phyloP scores from a whole-genome alignment of 768 basidiomycete species.

The Trametes sanguinea region DNA sequence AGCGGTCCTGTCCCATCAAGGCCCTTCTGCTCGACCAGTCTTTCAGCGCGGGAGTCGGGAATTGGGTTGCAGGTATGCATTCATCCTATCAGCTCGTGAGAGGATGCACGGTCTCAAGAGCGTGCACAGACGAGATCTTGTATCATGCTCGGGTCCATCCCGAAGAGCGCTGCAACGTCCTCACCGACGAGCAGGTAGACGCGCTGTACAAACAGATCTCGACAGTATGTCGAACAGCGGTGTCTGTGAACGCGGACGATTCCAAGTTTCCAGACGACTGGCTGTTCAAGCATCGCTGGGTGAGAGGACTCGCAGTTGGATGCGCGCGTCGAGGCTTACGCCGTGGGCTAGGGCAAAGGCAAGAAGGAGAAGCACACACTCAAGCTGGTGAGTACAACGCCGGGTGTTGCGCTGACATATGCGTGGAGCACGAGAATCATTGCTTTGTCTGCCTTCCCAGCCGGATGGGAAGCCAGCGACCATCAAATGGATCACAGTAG shows the following conservation, averaged over 20 bases:
- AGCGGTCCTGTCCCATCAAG: constrained; percentile 67
- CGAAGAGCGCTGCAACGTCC: constrained; percentile 59
- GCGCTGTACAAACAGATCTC: constrained; percentile 53
- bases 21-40: constrained; percentile 77
- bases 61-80: constrained; percentile 73
- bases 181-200: constrained; percentile 50
- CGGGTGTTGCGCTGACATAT: neutral
- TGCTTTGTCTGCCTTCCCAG: constrained; percentile 36
- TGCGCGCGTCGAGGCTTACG: neutral
- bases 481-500: constrained; percentile 73
- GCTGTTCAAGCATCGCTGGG: constrained; percentile 74
- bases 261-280: constrained; percentile 65
- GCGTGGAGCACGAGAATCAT: neutral
- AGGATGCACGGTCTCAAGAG: neutral
- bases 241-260: constrained; percentile 71
- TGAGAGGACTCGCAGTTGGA: constrained; percentile 26
- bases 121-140: constrained; percentile 60
- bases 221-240: constrained; percentile 60
- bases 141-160: constrained; percentile 78
- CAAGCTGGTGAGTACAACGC: constrained; percentile 43
- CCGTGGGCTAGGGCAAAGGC: constrained; percentile 52
- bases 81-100: neutral
- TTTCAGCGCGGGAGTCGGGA: constrained; percentile 80
- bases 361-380: constrained; percentile 51
- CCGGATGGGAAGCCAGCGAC: constrained; percentile 70